phyloP scores from a whole-genome alignment of 1,284 basidiomycete species.

The Rhodotorula mucilaginosa region DNA sequence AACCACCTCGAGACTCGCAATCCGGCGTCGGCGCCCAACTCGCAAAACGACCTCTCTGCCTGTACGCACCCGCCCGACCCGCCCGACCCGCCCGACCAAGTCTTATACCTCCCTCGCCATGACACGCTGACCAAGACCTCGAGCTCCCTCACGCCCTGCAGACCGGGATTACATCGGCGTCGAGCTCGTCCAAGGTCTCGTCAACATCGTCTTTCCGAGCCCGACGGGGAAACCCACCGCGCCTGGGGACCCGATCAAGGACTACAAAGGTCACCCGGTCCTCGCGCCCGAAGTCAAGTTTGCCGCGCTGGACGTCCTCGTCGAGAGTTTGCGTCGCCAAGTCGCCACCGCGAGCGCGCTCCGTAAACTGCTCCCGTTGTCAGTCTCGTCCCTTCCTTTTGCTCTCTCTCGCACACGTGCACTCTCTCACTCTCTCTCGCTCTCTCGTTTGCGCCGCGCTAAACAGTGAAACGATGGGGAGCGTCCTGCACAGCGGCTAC shows the following conservation, averaged over 20 bases:
- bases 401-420: not conserved
- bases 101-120: not conserved
- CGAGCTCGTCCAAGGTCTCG: not conserved
- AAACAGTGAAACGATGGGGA: conserved; percentile 13
- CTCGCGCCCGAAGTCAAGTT: conserved; percentile 11
- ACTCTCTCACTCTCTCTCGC: too few relatives aligned
- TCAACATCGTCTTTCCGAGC: conserved; percentile 8
- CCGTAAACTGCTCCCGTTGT: not conserved
- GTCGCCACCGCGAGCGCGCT: conserved; percentile 1
- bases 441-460: not conserved
- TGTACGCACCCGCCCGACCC: not conserved
- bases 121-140: not conserved
- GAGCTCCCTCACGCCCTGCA: not conserved
- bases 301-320: conserved; percentile 10
- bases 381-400: too few relatives aligned
- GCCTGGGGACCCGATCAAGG: not conserved
- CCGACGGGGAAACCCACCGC: not conserved
- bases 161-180: conserved; percentile 10
- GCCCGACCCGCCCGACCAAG: not conserved
- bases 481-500: conserved; percentile 4
- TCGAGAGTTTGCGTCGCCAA: conserved; percentile 8
- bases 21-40: not conserved
- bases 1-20: not conserved
- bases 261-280: not conserved
- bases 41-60: not conserved